Evolutionary conservation across 768 basidiomycete genomes (phyloP), one percentile per base, ranked within the genome.

Genomic region (Kwoniella sp.): DNA sequence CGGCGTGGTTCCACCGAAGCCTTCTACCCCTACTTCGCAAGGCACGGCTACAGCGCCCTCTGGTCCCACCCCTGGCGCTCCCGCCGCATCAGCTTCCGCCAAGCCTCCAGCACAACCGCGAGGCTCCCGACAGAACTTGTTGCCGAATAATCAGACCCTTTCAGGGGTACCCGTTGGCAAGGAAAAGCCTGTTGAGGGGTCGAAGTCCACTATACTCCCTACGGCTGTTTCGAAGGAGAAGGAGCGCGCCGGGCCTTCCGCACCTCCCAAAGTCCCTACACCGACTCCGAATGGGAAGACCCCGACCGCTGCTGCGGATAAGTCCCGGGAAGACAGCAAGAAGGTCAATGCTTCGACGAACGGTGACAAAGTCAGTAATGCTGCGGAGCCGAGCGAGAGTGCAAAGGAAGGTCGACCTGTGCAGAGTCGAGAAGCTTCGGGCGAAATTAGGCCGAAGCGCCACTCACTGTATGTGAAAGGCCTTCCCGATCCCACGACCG

Each of bases 361-460:
- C 52, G 77, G 77, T 11, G 31, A n/a, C 50, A 14, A 42, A 37
- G 10, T 36, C 69, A 22, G 65, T 5, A 75, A 74, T 67, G 77
- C 76, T 51, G 76, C 76, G 19, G 79, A 78, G 2, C 65, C 52
- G 3, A 78, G 75, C 67, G 50, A 46, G 11, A 60, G 44, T 1
- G 48, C 54, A 0, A n/a, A n/a, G n/a, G n/a, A n/a, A n/a, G n/a
- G n/a, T n/a, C 40, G 25, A 15, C 38, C 60, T 15, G 53, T 33
- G 26, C 46, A 48, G 17, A 43, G 46, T 37, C 31, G 57, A 42
- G 44, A 43, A 26, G 42, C 46, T 20, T 48, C 42, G 7, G 48
- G 40, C 5, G 37, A 46, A 42, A 41, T 22, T 3, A 20, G 44
- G 46, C 29, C 34, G 42, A 48, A 69, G 56, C 46, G 60, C 46